Percentiles rank a stretch among this genome's conserved stretches.
Conservation (phyloP, 345 rosid species). For the Moringa oleifera region DNA sequence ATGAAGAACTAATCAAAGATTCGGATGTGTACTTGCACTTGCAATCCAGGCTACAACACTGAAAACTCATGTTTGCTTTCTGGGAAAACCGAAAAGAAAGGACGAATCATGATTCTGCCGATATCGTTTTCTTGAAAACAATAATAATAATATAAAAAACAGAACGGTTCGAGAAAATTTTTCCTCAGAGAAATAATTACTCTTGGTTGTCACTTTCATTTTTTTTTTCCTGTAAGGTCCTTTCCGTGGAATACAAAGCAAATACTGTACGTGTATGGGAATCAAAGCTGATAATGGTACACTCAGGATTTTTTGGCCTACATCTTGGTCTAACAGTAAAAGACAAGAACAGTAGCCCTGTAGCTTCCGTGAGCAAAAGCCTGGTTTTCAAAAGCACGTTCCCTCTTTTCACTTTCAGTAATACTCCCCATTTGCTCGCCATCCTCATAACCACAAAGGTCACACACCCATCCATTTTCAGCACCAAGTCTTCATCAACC, state of each 20-base stretch:
- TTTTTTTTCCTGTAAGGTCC: conserved; percentile 12
- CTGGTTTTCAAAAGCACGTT: conserved; percentile 7
- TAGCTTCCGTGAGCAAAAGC: conserved; percentile 12
- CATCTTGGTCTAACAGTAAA: conserved; percentile 1
- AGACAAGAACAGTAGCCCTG: conserved; percentile 11
- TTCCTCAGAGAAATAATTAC: not conserved
- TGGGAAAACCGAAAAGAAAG: conserved; percentile 22
- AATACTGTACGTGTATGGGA: not conserved
- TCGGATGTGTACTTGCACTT: not conserved
- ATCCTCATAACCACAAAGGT: too few species aligned
- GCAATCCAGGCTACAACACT: not conserved
- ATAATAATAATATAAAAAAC: too few species aligned
- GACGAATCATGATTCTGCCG: conserved; percentile 18
- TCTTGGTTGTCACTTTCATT: not conserved
- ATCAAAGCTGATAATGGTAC: not conserved
- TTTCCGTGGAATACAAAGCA: conserved; percentile 5
- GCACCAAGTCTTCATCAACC: not conserved
- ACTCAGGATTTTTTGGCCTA: conserved; percentile 10
- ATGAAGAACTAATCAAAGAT: not conserved
- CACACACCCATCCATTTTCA: too few species aligned
- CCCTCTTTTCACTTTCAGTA: conserved; percentile 31
- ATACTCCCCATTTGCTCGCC: conserved; percentile 26
- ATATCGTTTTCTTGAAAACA: not conserved
- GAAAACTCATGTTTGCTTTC: not conserved
- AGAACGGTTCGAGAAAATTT: not conserved